phyloP scores from a whole-genome alignment of 495 filamentous ascomycete species.

The Daldinia childiae region DNA sequence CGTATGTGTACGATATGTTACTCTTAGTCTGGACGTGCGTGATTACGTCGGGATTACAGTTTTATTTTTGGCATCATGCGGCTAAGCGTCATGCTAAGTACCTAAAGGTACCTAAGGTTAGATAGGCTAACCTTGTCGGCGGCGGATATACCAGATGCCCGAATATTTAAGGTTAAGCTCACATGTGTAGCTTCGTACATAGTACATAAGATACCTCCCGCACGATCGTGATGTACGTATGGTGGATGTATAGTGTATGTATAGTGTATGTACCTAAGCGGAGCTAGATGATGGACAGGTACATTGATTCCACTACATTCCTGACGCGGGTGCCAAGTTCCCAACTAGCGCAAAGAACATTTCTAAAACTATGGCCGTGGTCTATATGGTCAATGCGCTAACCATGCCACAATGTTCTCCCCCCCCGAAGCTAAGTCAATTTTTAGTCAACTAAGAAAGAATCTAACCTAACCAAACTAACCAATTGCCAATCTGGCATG shows the following conservation, averaged over 20 bases:
- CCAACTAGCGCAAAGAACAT: conserved; percentile 11
- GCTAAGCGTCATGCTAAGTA: conserved; percentile 24
- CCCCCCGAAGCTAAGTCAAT: conserved; percentile 25
- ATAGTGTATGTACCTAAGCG: conserved; percentile 10
- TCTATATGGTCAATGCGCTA: conserved; percentile 18
- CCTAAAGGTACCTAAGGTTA: too few species aligned
- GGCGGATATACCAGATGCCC: conserved; percentile 24
- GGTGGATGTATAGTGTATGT: too few species aligned
- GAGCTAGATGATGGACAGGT: conserved; percentile 13
- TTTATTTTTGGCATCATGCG: conserved; percentile 37
- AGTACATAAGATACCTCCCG: not conserved
- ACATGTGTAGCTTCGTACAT: conserved; percentile 1
- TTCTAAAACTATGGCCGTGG: not conserved
- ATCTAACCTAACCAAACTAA: not conserved
- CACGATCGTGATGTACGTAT: too few species aligned
- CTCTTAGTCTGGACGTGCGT: not conserved
- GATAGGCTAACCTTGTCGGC: conserved; percentile 4
- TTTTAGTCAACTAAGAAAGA: conserved; percentile 15
- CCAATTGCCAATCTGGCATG: conserved; percentile 38
- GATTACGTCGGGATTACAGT: conserved; percentile 31
- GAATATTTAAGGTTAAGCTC: conserved; percentile 30
- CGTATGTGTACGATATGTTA: not conserved
- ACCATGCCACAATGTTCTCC: conserved; percentile 24
- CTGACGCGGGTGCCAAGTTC: conserved; percentile 2
- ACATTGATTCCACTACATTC: conserved; percentile 2